A percentile compares a stretch with the other conserved stretches of the same genome.
phyloP scores from a whole-genome alignment of 2,329 filamentous ascomycete genomes.

The Penicillium digitatum region DNA sequence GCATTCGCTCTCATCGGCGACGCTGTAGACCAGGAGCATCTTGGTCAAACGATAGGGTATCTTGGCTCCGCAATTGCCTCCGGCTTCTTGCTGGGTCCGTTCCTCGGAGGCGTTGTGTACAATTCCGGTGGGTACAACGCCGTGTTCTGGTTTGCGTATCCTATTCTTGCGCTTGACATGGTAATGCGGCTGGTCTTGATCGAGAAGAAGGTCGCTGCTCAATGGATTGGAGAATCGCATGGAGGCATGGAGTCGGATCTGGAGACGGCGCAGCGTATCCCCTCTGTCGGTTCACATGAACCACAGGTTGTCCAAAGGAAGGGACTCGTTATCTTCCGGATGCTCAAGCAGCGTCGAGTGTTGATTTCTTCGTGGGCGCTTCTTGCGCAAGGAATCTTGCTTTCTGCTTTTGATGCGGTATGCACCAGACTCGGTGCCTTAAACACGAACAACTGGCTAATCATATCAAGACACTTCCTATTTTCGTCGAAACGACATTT shows the following conservation, averaged over 20 bases:
- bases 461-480: constrained; percentile 41
- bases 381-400: constrained; percentile 48
- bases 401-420: constrained; percentile 52
- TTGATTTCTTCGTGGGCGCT: constrained; percentile 55
- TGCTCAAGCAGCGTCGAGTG: constrained; percentile 46
- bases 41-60: constrained; percentile 60
- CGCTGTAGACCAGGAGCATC: constrained; percentile 53
- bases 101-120: constrained; percentile 59
- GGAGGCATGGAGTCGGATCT: constrained; percentile 28
- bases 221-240: constrained; percentile 17
- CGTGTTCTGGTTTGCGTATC: constrained; percentile 56
- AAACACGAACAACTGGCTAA: not conserved
- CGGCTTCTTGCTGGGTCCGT: constrained; percentile 55
- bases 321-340: constrained; percentile 18
- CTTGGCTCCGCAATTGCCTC: constrained; percentile 55
- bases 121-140: constrained; percentile 55
- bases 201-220: constrained; percentile 57
- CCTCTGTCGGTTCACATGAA: not conserved
- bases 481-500: constrained; percentile 54
- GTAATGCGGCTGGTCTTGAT: constrained; percentile 57
- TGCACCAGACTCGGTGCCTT: constrained; percentile 11
- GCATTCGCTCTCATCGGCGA: constrained; percentile 58
- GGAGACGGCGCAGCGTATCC: not conserved
- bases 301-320: not conserved
- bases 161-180: constrained; percentile 56